Percentiles rank a stretch among this genome's conserved stretches.
phyloP scores from a whole-genome alignment of 2,329 filamentous ascomycete genomes.

The Cercospora sojina region DNA sequence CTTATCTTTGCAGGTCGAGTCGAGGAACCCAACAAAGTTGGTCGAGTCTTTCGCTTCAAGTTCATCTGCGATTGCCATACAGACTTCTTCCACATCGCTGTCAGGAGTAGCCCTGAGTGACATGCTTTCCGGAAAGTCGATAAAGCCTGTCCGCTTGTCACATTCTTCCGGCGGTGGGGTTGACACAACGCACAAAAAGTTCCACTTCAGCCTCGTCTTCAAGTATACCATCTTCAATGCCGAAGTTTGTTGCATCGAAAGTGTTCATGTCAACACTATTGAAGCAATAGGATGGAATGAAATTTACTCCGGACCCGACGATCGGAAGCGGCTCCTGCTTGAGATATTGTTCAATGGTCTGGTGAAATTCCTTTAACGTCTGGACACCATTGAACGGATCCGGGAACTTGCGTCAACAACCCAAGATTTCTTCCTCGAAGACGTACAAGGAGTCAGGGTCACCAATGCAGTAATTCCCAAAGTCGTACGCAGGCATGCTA shows the following conservation, averaged over 20 bases:
- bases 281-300: constrained; percentile 10
- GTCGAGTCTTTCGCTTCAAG: neutral
- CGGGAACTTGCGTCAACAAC: neutral
- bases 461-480: constrained; percentile 5
- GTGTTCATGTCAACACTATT: neutral
- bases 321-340: neutral
- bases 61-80: neutral
- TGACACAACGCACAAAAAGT: constrained; percentile 1
- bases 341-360: neutral
- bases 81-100: neutral
- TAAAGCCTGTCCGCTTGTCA: neutral
- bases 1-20: neutral
- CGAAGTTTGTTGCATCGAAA: neutral
- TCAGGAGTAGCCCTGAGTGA: neutral
- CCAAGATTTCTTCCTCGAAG: neutral
- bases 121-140: neutral
- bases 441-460: neutral
- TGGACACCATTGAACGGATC: neutral
- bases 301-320: constrained; percentile 9
- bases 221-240: neutral
- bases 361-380: neutral
- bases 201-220: neutral
- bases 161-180: neutral
- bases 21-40: neutral
- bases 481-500: constrained; percentile 1